Percentiles rank a stretch among this genome's conserved stretches.
Conservation (phyloP, 2,329 filamentous ascomycete species). For the Colletotrichum costaricense region DNA sequence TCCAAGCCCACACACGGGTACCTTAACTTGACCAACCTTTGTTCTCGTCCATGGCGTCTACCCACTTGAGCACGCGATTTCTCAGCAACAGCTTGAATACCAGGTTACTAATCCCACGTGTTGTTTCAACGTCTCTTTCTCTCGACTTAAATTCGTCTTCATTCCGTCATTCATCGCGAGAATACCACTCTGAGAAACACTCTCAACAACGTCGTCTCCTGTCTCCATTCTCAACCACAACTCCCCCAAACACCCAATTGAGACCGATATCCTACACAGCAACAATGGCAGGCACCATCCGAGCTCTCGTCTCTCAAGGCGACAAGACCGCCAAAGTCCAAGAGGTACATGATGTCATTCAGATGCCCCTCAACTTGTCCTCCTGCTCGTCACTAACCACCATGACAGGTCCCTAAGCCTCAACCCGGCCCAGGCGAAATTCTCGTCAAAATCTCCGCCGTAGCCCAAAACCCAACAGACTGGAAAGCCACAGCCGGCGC, state of each 20-base stretch:
- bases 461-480: constrained; percentile 49
- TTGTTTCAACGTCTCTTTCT: not conserved
- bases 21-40: not conserved
- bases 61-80: not conserved
- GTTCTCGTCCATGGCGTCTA: not conserved
- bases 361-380: not conserved
- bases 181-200: fast-evolving
- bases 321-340: constrained; percentile 44
- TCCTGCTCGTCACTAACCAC: not conserved
- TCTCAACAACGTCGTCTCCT: not conserved
- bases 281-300: constrained; percentile 21
- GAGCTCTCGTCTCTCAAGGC: constrained; percentile 48
- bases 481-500: constrained; percentile 42
- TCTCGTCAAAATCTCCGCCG: constrained; percentile 45
- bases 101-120: not conserved
- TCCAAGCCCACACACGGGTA: too few species aligned
- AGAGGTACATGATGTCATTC: constrained; percentile 27
- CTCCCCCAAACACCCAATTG: too few species aligned
- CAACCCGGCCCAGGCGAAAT: constrained; percentile 45
- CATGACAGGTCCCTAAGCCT: constrained; percentile 39
- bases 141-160: not conserved
- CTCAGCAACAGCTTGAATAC: not conserved
- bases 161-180: not conserved
- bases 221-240: not conserved
- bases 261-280: not conserved